These are phyloP conservation scores for Malassezia furfur DNA, from an alignment of 1,284 basidiomycete species.

Conservation along the genomic window DNA sequence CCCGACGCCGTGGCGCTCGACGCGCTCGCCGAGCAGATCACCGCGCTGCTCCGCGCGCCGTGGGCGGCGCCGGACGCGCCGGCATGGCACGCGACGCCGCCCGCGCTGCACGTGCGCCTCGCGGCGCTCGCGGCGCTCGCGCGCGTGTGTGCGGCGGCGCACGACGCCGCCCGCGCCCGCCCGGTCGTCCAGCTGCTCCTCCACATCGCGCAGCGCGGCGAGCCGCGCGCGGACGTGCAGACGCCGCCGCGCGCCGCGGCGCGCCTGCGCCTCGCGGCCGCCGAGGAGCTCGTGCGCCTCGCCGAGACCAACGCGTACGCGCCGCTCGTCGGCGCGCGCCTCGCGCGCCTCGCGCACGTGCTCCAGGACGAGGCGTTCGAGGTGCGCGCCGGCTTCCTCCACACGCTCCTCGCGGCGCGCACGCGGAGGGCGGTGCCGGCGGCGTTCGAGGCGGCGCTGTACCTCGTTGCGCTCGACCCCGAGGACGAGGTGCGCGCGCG, in stretches of 20 bases:
- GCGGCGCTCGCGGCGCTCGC: constrained; percentile 20
- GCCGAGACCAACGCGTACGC: constrained; percentile 60
- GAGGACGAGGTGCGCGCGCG: constrained; percentile 53
- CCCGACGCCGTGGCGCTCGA: constrained; percentile 67
- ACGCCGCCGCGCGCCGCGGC: constrained; percentile 28
- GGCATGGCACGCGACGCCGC: constrained; percentile 22
- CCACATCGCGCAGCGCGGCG: constrained; percentile 24
- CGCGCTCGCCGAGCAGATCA: constrained; percentile 64
- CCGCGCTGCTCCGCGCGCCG: constrained; percentile 46
- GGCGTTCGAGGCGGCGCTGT: constrained; percentile 72
- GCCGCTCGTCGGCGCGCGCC: constrained; percentile 48
- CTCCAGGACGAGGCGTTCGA: constrained; percentile 80
- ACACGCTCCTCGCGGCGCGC: constrained; percentile 63
- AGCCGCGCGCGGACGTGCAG: constrained; percentile 23
- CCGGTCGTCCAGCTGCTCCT: constrained; percentile 35
- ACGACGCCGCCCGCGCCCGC: constrained; percentile 10
- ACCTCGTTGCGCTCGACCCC: constrained; percentile 82
- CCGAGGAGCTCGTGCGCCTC: constrained; percentile 70
- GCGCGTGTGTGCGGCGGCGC: constrained; percentile 16
- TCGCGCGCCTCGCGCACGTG: constrained; percentile 61
- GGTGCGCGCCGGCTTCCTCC: constrained; percentile 69
- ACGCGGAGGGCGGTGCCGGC: constrained; percentile 59
- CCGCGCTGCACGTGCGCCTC: constrained; percentile 19
- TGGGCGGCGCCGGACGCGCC: constrained; percentile 9
- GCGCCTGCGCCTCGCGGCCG: constrained; percentile 67